These are phyloP conservation scores for Barnettozyma botsteinii DNA, from an alignment of 805 yeast genomes.

Conservation along the genomic window DNA sequence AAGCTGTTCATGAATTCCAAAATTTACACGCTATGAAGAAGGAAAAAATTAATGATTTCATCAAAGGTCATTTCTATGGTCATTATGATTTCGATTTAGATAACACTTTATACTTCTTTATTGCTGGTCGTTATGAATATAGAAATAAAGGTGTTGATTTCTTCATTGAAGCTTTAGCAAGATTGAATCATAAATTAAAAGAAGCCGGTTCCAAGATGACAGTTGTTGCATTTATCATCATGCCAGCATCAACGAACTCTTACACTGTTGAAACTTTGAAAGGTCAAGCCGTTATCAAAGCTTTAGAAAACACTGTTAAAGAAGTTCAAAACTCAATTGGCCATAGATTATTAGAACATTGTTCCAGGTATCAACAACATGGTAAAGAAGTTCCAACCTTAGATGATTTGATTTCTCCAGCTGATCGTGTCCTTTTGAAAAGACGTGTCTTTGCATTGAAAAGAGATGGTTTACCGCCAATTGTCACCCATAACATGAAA, in stretches of 20 bases:
- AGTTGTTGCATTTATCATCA: slow-evolving; percentile 93
- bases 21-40: slow-evolving; percentile 89
- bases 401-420: slow-evolving; percentile 76
- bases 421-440: slow-evolving; percentile 84
- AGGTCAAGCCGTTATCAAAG: slow-evolving; percentile 94
- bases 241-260: slow-evolving; percentile 94
- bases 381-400: slow-evolving; percentile 68
- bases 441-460: slow-evolving; percentile 91
- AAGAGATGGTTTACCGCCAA: slow-evolving; percentile 86
- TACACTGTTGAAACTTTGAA: slow-evolving; percentile 93
- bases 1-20: slow-evolving; percentile 97
- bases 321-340: slow-evolving; percentile 88
- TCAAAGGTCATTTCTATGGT: slow-evolving; percentile 96
- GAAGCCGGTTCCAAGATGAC: slow-evolving; percentile 80
- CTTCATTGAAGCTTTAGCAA: slow-evolving; percentile 86
- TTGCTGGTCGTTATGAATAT: slow-evolving; percentile 95
- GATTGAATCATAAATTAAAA: slow-evolving; percentile 84
- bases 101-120: slow-evolving; percentile 89
- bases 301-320: slow-evolving; percentile 79
- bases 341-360: slow-evolving; percentile 81
- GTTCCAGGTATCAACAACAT: slow-evolving; percentile 59
- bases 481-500: slow-evolving; percentile 94
- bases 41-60: slow-evolving; percentile 88
- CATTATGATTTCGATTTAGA: slow-evolving; percentile 92
- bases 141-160: slow-evolving; percentile 96